phyloP scores from a whole-genome alignment of 169 alveolate species.

The Plasmodium fragile region DNA sequence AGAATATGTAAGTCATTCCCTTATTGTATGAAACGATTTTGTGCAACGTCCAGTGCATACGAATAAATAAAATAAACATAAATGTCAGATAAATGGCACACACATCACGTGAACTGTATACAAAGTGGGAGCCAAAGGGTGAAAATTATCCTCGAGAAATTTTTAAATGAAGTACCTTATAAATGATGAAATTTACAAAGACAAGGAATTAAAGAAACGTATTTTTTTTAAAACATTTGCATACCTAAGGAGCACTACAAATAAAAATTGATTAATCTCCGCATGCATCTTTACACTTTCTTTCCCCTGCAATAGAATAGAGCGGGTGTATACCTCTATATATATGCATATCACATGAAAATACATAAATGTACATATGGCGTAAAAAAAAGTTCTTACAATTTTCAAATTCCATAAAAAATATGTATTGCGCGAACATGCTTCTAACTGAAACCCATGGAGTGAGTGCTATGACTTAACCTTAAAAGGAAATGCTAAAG shows the following conservation, averaged over 20 bases:
- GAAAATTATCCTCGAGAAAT: not conserved
- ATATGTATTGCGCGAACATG: not conserved
- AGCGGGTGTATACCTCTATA: not conserved
- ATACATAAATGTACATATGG: not conserved
- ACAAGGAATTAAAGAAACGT: not conserved
- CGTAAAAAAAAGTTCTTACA: not conserved
- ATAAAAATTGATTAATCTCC: not conserved
- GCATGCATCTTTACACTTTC: not conserved
- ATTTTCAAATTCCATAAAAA: no score
- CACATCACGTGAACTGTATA: not conserved
- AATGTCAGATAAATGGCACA: not conserved
- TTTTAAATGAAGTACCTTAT: not conserved
- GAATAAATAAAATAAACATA: no score
- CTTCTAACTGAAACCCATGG: not conserved
- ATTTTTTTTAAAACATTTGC: not conserved
- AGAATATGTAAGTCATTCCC: no score
- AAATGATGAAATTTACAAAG: not conserved
- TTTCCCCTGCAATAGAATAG: not conserved
- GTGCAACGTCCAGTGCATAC: no score
- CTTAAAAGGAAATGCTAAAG: not conserved
- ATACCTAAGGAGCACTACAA: not conserved
- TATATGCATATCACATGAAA: not conserved
- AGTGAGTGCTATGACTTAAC: not conserved
- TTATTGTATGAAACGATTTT: no score
- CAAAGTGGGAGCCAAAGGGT: not conserved